These are phyloP conservation scores for Teratosphaeria viscida DNA, from an alignment of 2,329 filamentous ascomycete species.

Conservation along the genomic window DNA sequence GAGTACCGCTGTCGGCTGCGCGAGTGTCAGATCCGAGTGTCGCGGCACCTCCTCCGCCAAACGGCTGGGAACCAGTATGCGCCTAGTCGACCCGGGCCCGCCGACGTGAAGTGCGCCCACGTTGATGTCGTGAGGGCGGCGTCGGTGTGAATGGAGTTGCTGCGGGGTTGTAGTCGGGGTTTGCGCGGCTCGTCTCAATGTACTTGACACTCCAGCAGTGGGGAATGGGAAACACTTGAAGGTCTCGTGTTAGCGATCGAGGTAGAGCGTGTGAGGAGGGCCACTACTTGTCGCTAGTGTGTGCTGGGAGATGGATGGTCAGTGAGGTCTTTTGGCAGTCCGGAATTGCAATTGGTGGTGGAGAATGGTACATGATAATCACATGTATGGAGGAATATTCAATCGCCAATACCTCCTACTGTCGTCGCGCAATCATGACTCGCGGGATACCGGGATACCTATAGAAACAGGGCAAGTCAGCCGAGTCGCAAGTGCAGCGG, in stretches of 20 bases:
- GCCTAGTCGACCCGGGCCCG: not conserved
- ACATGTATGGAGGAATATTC: not conserved
- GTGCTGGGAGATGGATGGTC: not conserved
- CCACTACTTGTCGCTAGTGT: not conserved
- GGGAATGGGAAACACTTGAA: not conserved
- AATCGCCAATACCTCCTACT: not conserved
- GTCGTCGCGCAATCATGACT: not conserved
- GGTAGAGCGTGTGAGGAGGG: not conserved
- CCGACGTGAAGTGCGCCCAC: not conserved
- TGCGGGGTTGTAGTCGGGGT: not conserved
- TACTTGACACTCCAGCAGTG: not conserved
- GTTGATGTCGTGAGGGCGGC: not conserved
- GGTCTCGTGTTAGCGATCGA: not conserved
- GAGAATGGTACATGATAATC: no score
- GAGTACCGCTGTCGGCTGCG: not conserved
- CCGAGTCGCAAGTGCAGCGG: not conserved
- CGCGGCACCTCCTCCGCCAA: not conserved
- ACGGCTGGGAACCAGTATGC: not conserved
- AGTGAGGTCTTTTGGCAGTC: not conserved
- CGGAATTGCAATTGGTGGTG: not conserved
- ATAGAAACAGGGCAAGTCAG: not conserved
- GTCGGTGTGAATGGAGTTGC: not conserved
- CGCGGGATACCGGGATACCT: not conserved
- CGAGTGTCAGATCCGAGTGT: not conserved
- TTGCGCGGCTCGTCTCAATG: not conserved